Conservation (phyloP, 139 green algal genomes). For the Pedinophyceae sp. region DNA sequence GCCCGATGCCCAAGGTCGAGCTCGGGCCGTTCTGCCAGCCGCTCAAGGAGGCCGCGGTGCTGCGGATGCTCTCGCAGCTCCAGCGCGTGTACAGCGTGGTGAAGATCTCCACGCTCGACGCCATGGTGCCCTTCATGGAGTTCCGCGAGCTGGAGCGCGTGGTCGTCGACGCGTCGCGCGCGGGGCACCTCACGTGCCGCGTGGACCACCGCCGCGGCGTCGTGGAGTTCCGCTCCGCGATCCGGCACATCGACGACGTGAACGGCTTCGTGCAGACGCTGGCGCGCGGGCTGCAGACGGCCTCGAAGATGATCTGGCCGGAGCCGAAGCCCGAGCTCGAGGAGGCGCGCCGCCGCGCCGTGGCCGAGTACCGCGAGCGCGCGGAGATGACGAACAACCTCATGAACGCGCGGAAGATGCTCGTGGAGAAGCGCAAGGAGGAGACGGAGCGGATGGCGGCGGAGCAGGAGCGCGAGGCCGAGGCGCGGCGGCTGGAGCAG, state of each 20-base stretch:
- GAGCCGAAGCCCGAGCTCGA: constrained; percentile 38
- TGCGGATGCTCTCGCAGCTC: constrained; percentile 84
- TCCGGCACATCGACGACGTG: constrained; percentile 35
- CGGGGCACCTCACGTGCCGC: constrained; percentile 30
- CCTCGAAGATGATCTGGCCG: constrained; percentile 31
- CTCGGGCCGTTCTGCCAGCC: constrained; percentile 20
- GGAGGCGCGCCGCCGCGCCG: constrained; percentile 15
- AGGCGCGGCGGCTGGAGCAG: constrained; percentile 7
- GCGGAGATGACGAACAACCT: constrained; percentile 44
- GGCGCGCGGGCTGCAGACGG: neutral
- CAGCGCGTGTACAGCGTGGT: constrained; percentile 64
- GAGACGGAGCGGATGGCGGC: neutral
- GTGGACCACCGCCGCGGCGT: constrained; percentile 81
- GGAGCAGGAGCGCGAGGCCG: constrained; percentile 10
- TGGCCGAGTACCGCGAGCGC: constrained; percentile 46
- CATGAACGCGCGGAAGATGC: constrained; percentile 2
- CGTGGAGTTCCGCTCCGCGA: constrained; percentile 70
- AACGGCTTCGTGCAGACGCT: neutral
- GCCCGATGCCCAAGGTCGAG: constrained; percentile 1
- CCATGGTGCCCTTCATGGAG: constrained; percentile 53
- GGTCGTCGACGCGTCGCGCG: constrained; percentile 60
- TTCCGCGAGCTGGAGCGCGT: constrained; percentile 72
- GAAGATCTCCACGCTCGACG: constrained; percentile 29
- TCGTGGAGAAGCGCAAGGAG: constrained; percentile 15
- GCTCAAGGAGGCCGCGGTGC: constrained; percentile 44